Evolutionary conservation across 306 rosid genomes (phyloP).

Genomic region (Prunus mume): DNA sequence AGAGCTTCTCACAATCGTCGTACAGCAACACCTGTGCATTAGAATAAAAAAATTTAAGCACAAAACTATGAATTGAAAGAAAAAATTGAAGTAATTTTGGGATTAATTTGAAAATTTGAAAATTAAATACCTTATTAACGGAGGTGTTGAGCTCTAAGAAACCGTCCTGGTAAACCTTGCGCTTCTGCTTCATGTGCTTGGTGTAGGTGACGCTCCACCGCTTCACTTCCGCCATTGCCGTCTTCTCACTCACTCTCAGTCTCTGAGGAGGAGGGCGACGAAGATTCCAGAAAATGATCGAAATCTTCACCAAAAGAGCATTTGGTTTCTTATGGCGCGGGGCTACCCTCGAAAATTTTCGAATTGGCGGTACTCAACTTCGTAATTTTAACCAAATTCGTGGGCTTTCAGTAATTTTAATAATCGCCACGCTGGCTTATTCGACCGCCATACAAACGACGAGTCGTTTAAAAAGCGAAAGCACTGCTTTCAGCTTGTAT

Average conservation of each 20-base stretch:
- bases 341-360: neutral
- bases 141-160: conserved; percentile 54
- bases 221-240: conserved; percentile 50
- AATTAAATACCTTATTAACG: conserved; percentile 53
- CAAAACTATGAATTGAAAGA: neutral
- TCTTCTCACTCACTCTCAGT: conserved; percentile 13
- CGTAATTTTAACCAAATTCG: neutral
- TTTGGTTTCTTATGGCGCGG: neutral
- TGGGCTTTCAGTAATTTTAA: neutral
- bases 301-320: neutral
- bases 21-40: conserved; percentile 49
- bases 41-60: neutral
- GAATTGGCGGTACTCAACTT: neutral
- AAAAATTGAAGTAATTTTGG: neutral
- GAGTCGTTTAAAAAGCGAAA: neutral
- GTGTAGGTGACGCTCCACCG: conserved; percentile 83
- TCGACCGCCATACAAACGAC: neutral
- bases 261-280: neutral
- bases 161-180: conserved; percentile 79
- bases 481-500: neutral
- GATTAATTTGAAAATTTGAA: neutral
- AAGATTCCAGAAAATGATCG: neutral
- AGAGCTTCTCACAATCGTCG: conserved; percentile 62
- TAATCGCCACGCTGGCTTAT: neutral
- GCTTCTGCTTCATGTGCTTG: conserved; percentile 75